A percentile compares a stretch with the other conserved stretches of the same genome.
phyloP scores from a whole-genome alignment of 345 rosid species.

The Salix arbutifolia region DNA sequence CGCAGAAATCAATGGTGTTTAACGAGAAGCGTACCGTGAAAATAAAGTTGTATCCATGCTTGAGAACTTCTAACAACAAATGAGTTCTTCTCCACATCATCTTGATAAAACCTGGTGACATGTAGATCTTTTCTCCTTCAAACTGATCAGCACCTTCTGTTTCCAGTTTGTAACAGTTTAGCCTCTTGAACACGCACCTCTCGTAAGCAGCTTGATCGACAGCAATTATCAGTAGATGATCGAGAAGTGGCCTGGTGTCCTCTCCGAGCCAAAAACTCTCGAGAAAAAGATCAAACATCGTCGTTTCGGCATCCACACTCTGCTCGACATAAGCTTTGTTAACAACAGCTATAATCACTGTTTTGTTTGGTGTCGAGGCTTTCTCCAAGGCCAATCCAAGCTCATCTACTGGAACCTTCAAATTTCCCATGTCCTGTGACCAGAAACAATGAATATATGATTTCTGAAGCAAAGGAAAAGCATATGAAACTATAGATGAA shows the following conservation, averaged over 20 bases:
- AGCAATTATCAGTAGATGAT: constrained; percentile 20
- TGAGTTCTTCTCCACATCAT: constrained; percentile 34
- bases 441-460: background rate
- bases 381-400: constrained; percentile 36
- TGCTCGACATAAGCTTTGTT: constrained; percentile 29
- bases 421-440: background rate
- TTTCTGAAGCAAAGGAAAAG: background rate
- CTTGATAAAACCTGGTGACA: constrained; percentile 22
- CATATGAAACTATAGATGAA: background rate
- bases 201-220: constrained; percentile 21
- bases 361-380: constrained; percentile 43
- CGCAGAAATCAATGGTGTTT: background rate
- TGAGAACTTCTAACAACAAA: constrained; percentile 14
- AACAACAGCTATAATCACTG: constrained; percentile 22
- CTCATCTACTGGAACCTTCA: constrained; percentile 32
- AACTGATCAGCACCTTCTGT: constrained; percentile 15
- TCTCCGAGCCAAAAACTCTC: constrained; percentile 30
- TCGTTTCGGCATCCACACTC: background rate
- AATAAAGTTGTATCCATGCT: constrained; percentile 23
- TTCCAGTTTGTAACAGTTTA: constrained; percentile 24
- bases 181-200: constrained; percentile 17
- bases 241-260: constrained; percentile 20
- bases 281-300: constrained; percentile 27
- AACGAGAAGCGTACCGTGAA: constrained; percentile 18
- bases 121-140: constrained; percentile 21